Conservation (phyloP, 352 stramenopile genomes). For the Pythium folliculosum region DNA sequence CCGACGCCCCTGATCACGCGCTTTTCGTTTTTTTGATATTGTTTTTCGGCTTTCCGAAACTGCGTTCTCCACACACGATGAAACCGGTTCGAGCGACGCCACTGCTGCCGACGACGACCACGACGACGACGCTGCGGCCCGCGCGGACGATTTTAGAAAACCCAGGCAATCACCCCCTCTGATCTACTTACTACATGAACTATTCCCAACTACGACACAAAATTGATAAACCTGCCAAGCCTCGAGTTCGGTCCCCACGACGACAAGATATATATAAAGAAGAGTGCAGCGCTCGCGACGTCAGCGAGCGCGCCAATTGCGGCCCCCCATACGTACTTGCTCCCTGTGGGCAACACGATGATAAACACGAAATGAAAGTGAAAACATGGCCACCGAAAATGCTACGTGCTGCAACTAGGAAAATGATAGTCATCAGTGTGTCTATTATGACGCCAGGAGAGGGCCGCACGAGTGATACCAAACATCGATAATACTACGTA, state of each 20-base stretch:
- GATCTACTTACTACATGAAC: constrained; percentile 15
- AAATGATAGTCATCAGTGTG: constrained; percentile 15
- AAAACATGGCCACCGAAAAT: no score
- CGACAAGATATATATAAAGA: no score
- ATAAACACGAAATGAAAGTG: no score
- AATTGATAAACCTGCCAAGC: constrained; percentile 7
- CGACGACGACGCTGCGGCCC: neutral
- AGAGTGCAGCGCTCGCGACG: neutral
- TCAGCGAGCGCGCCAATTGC: neutral
- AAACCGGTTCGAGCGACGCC: neutral
- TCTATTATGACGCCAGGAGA: constrained; percentile 8
- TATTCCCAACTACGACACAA: neutral
- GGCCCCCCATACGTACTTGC: no score
- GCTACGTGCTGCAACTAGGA: no score
- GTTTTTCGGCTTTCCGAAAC: no score
- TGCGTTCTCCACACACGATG: neutral
- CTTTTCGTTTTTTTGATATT: no score
- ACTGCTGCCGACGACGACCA: no score
- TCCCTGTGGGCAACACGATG: neutral
- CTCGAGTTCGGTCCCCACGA: no score
- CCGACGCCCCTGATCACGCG: no score
- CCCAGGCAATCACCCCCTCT: neutral
- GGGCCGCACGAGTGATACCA: constrained; percentile 19
- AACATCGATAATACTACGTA: constrained; percentile 12
- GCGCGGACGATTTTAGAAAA: constrained; percentile 13